Conservation (phyloP, 2,329 filamentous ascomycete genomes). For the Coleophoma crateriformis region DNA sequence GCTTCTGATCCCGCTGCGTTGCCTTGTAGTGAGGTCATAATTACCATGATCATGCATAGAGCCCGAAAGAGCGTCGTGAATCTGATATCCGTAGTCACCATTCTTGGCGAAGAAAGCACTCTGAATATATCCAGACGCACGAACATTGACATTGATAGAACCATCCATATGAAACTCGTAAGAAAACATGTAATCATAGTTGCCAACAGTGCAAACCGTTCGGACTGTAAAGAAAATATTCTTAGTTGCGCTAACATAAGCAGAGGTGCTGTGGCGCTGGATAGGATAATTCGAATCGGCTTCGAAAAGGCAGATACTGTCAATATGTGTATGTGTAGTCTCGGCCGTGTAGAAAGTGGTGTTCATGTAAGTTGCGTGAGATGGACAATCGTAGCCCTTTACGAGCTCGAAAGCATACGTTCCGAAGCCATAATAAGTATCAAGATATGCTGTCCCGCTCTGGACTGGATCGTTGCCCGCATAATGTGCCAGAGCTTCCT, state of each 20-base stretch:
- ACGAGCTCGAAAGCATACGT: conserved; percentile 22
- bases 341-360: conserved; percentile 37
- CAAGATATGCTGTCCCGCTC: conserved; percentile 21
- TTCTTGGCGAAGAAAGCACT: conserved; percentile 38
- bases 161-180: conserved; percentile 48
- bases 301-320: conserved; percentile 52
- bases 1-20: too few species aligned
- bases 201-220: conserved; percentile 43
- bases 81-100: conserved; percentile 42
- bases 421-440: conserved; percentile 28
- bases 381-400: conserved; percentile 36
- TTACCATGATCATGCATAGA: conserved; percentile 46
- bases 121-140: conserved; percentile 48
- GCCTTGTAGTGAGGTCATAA: too few species aligned
- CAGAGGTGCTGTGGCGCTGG: conserved; percentile 37
- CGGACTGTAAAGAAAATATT: conserved; percentile 41
- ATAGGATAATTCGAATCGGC: conserved; percentile 42
- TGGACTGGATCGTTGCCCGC: conserved; percentile 25
- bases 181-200: conserved; percentile 48
- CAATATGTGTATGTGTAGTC: conserved; percentile 36
- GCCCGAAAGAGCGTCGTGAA: conserved; percentile 41
- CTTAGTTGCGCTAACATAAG: conserved; percentile 38
- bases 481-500: conserved; percentile 39
- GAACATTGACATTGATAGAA: conserved; percentile 39
- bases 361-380: conserved; percentile 44